Conservation (phyloP, 305 asterid species). For the Striga hermonthica region DNA sequence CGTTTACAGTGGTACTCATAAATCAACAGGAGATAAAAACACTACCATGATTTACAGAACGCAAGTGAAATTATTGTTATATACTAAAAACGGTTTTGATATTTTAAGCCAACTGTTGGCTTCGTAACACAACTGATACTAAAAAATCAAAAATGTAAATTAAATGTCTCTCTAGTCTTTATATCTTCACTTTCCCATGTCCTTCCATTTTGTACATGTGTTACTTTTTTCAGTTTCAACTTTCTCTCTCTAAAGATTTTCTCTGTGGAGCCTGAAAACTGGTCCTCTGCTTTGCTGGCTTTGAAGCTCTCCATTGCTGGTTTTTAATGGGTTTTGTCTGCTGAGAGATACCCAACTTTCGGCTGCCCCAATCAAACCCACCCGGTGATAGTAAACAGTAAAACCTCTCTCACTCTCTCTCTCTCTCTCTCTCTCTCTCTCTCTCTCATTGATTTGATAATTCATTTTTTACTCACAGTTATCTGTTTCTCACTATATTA, state of each 20-base stretch:
- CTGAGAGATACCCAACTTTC: constrained; percentile 49
- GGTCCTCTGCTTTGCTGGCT: constrained; percentile 87
- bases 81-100: neutral
- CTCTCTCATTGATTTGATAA: neutral
- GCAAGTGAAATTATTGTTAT: no score
- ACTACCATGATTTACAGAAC: no score
- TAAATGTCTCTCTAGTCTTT: no score
- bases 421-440: constrained; percentile 20
- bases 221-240: constrained; percentile 29
- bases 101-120: neutral
- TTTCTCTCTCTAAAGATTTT: constrained; percentile 33
- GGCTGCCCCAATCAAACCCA: constrained; percentile 46
- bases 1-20: no score
- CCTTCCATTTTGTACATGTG: neutral
- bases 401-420: constrained; percentile 27
- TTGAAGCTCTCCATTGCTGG: constrained; percentile 59
- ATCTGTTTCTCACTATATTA: constrained; percentile 12
- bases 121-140: neutral
- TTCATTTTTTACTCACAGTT: constrained; percentile 21
- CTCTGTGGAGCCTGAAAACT: constrained; percentile 62
- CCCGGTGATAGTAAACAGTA: constrained; percentile 23
- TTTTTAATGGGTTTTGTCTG: constrained; percentile 71
- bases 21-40: no score
- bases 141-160: no score
- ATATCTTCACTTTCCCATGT: neutral